Conservation (phyloP, 176 grass and related monocot species). For the Ampelocalamus luodianensis region DNA sequence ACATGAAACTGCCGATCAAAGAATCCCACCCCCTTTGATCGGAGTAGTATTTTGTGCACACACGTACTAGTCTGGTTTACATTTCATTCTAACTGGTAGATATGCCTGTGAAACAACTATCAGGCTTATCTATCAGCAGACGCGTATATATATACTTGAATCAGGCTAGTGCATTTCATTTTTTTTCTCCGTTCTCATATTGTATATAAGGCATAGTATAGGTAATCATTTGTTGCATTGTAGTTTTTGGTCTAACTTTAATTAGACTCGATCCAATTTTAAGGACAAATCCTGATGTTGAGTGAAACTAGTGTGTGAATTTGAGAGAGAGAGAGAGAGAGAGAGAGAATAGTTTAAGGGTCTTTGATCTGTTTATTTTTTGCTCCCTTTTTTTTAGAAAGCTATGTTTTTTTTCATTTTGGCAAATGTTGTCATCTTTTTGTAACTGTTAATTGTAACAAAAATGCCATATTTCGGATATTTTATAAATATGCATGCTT, state of each 20-base stretch:
- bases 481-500: constrained; percentile 32
- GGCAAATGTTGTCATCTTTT: constrained; percentile 16
- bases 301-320: background rate
- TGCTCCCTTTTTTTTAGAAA: constrained; percentile 21
- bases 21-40: background rate
- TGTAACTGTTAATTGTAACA: constrained; percentile 40
- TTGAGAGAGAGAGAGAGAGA: background rate
- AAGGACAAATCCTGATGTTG: background rate
- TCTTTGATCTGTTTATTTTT: constrained; percentile 36
- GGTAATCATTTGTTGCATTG: constrained; percentile 25
- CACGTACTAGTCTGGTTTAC: constrained; percentile 43
- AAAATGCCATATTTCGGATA: constrained; percentile 7
- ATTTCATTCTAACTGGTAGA: constrained; percentile 20
- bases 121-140: constrained; percentile 17
- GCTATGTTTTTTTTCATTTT: constrained; percentile 28
- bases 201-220: constrained; percentile 46
- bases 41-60: constrained; percentile 32
- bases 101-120: background rate
- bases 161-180: constrained; percentile 45
- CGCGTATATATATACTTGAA: background rate
- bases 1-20: background rate
- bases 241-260: constrained; percentile 49
- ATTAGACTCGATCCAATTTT: constrained; percentile 2
- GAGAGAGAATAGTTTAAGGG: constrained; percentile 34
- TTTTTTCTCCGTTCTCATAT: background rate